Evolutionary conservation across 73 alveolate genomes (phyloP), one percentile per base, ranked within the genome.

Genomic region (Stentor roeselii): DNA sequence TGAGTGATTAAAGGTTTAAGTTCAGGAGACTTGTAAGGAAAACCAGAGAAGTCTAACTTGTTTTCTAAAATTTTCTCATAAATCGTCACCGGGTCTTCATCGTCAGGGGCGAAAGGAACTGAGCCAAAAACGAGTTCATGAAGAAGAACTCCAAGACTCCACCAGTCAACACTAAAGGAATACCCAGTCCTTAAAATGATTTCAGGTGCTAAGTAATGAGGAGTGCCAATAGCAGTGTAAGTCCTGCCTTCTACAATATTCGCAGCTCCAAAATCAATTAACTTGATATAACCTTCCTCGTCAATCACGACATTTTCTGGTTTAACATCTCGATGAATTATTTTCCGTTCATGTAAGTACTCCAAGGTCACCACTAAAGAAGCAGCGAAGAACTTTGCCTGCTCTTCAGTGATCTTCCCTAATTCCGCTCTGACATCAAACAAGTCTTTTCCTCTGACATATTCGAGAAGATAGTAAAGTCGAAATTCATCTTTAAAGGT

Each of bases 261-360:
- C 2, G 88, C 78, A 27, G 82, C 41, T 14, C 88, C 88, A 61
- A 83, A 83, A 67, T 83, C 88, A 74, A 78, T 83, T 21, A 83
- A 21, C 59, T 67, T 83, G 15, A 59, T 30, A 61, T 83, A 78
- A 0, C 88, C 88, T 15, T 74, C 60, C 36, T 85, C 92, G 83
- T 90, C 95, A 60, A 92, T 88, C 93, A 92, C 87, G 0, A 92
- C 75, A 90, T 92, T 92, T 59, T 92, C 93, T 27, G 97, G 97
- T 58, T 90, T 91, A 42, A 90, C 50, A 87, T 92, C 96, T 50
- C 97, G 75, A 42, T 91, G 90, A 32, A 87, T 76, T 35, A 87
- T 15, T 80, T 75, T 76, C 78, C 60, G 84, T 78, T 85, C 88
- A 82, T 92, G 96, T 86, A 92, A 61, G 82, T 91, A 90, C 83